Base-by-base conservation (phyloP, 2,329 filamentous ascomycete genomes). In the Stagonosporopsis chrysanthemi region DNA sequence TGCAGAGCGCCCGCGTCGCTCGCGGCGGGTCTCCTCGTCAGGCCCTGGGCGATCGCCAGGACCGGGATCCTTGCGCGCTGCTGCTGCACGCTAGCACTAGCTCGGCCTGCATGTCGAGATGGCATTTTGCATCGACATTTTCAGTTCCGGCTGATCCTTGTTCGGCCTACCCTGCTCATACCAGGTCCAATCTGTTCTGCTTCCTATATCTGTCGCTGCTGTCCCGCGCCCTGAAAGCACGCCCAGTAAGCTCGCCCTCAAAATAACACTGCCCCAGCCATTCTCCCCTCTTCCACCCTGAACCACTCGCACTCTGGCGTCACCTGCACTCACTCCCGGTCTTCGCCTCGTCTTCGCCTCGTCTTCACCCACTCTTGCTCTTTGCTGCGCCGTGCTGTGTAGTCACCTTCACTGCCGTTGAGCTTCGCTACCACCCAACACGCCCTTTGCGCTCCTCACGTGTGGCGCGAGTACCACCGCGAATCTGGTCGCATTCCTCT, bases 401-500 rank as follows among this genome's bases (percentile, higher is more conserved):
- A 14, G 36, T 35, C 38, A 26, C 31, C 28, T 31, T 19, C 6
- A 40, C 19, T 40, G 28, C 41, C 15, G 38, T 46, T 52, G 48
- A 36, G 43, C 49, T 22, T 23, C 39, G 39, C 42, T 40, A 48
- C 39, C 54, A 46, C 17, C 23, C 22, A 47, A 42, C 22, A 46
- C 36, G 39, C 44, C 44, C 49, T 49, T 49, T 44, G 52, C 39
- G 36, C 54, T 38, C 54, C 62, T 69, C 66, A 66, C 68, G 66
- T 70, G 68, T 47, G 29, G 38, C 56, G 57, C 60, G 52, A 57
- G 49, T 57, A 40, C 49, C 39, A 48, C 26, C 33, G 61, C 60
- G 52, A 61, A 56, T 51, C 49, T 64, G 61, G 62, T 65, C 63
- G 64, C 68, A 69, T 71, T 68, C 67, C 64, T 59, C 48, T 44